Evolutionary conservation across 306 rosid genomes (phyloP), one percentile per base, ranked within the genome.

Genomic region (Comarum palustre): DNA sequence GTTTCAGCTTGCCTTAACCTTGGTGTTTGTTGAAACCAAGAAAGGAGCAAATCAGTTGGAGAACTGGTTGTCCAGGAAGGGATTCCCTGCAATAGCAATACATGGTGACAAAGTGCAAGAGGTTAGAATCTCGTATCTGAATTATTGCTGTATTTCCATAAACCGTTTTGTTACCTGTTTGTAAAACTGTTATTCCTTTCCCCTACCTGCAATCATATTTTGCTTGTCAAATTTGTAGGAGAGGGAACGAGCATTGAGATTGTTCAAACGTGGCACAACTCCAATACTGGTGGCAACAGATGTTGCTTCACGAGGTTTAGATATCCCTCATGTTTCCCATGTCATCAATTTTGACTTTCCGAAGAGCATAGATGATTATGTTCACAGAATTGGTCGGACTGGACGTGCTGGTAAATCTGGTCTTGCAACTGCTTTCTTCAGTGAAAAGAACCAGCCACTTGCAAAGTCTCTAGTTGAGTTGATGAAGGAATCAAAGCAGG

Each of bases 341-440:
- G 87, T 84, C 58, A 65, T 84, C 80, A 84, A 80, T 47, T 84
- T 84, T 29, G 87, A 84, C 66, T 67, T 84, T 58, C 87, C 87
- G 27, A 80, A 78, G 36, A 74, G 70, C 64, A 84, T 84, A 39
- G 87, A 84, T 54, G 82, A 80, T 72, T 80, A 80, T 14, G 87
- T 84, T 54, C 84, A 84, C 48, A 59, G 84, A 75, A 84, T 84
- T 47, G 84, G 84, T 20, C 48, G 87, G 13, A 84, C 87, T 0
- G 87, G 87, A 31, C 84, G 87, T 51, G 87, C 87, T 66, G 82
- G 87, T 48, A 84, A 80, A 32, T 80, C 80, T 24, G 84, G 84
- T 41, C 72, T 80, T 34, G 84, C 84, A 22, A 84, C 87, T 70
- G 87, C 87, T 14, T 84, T 84, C 73, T 80, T 84, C 61, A 65